Percentiles rank a stretch among this genome's conserved stretches.
Evolutionary conservation across 192 early-diverging fungal species (phyloP).

Genomic region (Linnemannia exigua): DNA sequence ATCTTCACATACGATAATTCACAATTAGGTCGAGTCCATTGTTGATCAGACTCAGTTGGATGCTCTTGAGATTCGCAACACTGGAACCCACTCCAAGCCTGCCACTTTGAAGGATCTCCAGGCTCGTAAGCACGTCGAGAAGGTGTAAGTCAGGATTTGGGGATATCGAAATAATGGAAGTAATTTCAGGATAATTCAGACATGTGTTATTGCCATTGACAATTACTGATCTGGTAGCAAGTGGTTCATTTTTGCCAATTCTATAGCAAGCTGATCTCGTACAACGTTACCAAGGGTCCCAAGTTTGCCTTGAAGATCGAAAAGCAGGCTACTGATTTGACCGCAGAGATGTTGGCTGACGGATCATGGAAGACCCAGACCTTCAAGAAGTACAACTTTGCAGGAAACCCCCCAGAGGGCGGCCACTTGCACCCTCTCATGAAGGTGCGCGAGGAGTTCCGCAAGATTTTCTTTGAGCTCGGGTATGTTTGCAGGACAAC

Average conservation of each 20-base stretch:
- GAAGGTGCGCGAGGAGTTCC: constrained; percentile 99
- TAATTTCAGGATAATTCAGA: not conserved
- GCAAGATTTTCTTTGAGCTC: constrained; percentile 99
- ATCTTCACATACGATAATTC: not conserved
- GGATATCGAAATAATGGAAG: not conserved
- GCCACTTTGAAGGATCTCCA: constrained; percentile 82
- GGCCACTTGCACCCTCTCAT: constrained; percentile 98
- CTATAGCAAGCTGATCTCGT: constrained; percentile 81
- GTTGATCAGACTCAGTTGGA: constrained; percentile 87
- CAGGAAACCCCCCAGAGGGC: constrained; percentile 84
- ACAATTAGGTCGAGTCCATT: constrained; percentile 75
- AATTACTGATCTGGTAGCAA: not conserved
- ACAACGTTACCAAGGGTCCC: constrained; percentile 87
- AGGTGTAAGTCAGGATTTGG: constrained; percentile 63
- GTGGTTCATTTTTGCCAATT: not conserved
- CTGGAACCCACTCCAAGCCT: constrained; percentile 72
- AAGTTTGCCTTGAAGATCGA: constrained; percentile 89
- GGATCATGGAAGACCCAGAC: constrained; percentile 95
- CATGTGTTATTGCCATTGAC: not conserved
- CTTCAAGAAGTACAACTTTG: constrained; percentile 99
- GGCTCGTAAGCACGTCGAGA: constrained; percentile 80
- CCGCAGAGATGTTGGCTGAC: constrained; percentile 87
- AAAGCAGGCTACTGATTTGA: constrained; percentile 96
- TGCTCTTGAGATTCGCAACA: constrained; percentile 75
- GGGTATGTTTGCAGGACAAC: constrained; percentile 66